Percentiles rank a stretch among this genome's conserved stretches.
Evolutionary conservation across 345 rosid species (phyloP).

Genomic region (Salix arbutifolia): DNA sequence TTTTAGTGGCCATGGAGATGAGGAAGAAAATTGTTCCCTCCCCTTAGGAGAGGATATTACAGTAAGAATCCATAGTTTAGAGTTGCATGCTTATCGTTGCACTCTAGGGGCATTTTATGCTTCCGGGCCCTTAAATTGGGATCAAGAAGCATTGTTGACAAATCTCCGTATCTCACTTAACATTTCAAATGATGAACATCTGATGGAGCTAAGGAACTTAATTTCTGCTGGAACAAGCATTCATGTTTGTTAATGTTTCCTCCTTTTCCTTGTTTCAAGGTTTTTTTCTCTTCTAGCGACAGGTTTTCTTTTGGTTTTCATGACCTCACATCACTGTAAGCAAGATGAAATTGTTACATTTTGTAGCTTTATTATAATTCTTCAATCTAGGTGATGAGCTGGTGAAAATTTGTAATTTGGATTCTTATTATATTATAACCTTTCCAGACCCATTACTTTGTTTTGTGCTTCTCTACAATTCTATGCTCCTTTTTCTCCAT

Average conservation of each 20-base stretch:
- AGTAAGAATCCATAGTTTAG: slow-evolving; percentile 19
- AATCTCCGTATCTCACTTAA: slow-evolving; percentile 64
- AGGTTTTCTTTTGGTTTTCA: not conserved
- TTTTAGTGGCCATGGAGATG: not conserved
- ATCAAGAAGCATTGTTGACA: slow-evolving; percentile 67
- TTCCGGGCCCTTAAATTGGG: slow-evolving; percentile 73
- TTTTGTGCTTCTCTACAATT: not conserved
- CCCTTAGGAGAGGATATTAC: slow-evolving; percentile 8
- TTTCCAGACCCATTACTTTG: slow-evolving; percentile 12
- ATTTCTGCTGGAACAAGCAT: slow-evolving; percentile 9
- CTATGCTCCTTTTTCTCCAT: too few species aligned
- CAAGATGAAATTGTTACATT: slow-evolving; percentile 13
- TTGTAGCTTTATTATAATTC: slow-evolving; percentile 24
- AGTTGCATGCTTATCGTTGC: slow-evolving; percentile 21
- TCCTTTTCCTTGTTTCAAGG: not conserved
- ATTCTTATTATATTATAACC: slow-evolving; percentile 14
- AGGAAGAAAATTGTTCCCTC: not conserved
- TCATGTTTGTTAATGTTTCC: slow-evolving; percentile 4
- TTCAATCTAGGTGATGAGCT: slow-evolving; percentile 24
- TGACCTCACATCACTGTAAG: not conserved
- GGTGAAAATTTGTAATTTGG: slow-evolving; percentile 18
- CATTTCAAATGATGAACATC: slow-evolving; percentile 76
- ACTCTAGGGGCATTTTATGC: slow-evolving; percentile 50
- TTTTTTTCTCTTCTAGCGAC: not conserved
- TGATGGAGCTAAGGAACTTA: slow-evolving; percentile 41